Base-by-base conservation (phyloP, 1,284 basidiomycete species). In the Salmacisia buchloeana region DNA sequence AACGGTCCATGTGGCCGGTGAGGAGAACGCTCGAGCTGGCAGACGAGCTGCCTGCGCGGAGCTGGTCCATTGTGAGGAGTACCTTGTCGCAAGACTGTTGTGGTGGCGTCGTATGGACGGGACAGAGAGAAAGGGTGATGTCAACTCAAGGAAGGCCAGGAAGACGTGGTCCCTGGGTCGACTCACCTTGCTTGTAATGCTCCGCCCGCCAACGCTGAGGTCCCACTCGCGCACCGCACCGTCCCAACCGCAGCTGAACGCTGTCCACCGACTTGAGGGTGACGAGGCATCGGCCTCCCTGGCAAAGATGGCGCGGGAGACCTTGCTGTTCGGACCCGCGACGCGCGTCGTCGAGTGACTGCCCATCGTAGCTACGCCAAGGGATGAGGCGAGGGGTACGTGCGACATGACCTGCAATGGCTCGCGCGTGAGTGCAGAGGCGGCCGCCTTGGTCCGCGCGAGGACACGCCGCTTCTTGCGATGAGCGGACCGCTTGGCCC, bases 221-320 rank as follows among this genome's bases (percentile, higher is more conserved):
- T 79, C 77, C 73, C 72, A 79, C 29, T 66, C 63, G 60, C 69
- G 69, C 34, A 79, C 67, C 3, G 52, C 59, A 52, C 76, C 76
- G 63, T 77, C 74, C 71, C 70, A 76, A 13, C 73, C 76, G 2
- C 66, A 63, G 13, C 64, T 68, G 69, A 69, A 78, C 0, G 67
- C 69, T 1, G 34, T 38, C 58, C 39, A 59, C 4, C 25, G 9
- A 23, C 10, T 21, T 23, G 36, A 39, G 18, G 23, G 29, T 23
- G 56, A 34, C 2, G 9, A 13, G 2, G 56, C 35, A 4, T 13
- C 56, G 13, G 15, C 21, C 18, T 39, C 36, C 12, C n/a, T 59
- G 21, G 65, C 62, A 52, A 73, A 76, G 9, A 72, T 61, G 21
- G 68, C 63, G 0, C 63, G 41, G 0, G 70, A 56, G 5, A 76